Base-by-base conservation (phyloP, 1,284 basidiomycete genomes). In the Cerioporus squamosus region DNA sequence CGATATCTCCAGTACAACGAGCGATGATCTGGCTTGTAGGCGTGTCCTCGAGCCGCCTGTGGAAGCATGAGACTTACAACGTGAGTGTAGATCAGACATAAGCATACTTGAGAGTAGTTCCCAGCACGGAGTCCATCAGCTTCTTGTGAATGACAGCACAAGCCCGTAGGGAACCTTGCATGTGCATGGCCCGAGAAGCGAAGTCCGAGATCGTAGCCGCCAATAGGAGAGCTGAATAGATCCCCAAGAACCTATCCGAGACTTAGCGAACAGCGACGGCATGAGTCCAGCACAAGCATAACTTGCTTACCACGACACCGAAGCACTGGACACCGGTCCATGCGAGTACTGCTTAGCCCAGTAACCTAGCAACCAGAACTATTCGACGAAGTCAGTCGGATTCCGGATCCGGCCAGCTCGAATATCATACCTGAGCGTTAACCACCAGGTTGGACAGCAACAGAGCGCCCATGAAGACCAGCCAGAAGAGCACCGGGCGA, bases 1-100 rank as follows among this genome's bases (percentile, higher is more conserved):
- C 68, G n/a, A 84, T 81, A 63, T 84, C 83, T 52, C 81, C 81
- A 2, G 82, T 83, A 66, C 82, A 83, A 45, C 83, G 74, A 44
- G 78, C 71, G 55, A 84, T 78, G 64, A 85, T 77, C 29, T 82
- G 75, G 14, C 81, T 81, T 1, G 79, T 76, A 0, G 84, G 84
- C 6, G 82, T 84, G 5, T 72, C 74, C 63, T 85, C 83, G 14
- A 85, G 68, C 77, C 81, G 83, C 46, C 73, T 75, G 29, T 23
- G 33, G 9, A 44, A 18, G 14, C 22, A 15, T 22, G 22, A 24
- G 18, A 40, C n/a, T 23, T 42, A 18, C 3, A 29, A 15, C 5
- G 12, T 18, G 3, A 2, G 10, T 17, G 24, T 17, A 23, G 2
- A 17, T 18, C 2, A 2, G 33, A 24, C 8, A 29, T 74, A 39